Percentiles rank a stretch among this genome's conserved stretches.
Evolutionary conservation across 2,329 filamentous ascomycete genomes (phyloP).

Genomic region (Fonsecaea multimorphosa): DNA sequence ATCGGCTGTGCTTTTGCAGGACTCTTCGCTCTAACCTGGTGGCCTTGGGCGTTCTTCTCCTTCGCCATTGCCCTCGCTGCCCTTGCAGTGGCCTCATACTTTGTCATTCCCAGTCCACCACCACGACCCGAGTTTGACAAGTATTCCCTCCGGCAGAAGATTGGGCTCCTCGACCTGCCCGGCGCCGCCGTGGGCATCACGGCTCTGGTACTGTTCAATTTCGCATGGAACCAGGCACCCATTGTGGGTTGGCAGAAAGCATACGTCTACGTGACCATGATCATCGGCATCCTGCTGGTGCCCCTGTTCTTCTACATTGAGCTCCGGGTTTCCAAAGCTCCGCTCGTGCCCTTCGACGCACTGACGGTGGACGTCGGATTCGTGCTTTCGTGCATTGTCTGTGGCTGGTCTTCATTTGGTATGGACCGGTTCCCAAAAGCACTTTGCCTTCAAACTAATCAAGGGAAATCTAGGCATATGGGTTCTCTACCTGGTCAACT

Average conservation of each 20-base stretch:
- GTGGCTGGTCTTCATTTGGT: conserved; percentile 62
- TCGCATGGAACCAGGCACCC: conserved; percentile 71
- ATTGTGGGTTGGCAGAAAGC: conserved; percentile 64
- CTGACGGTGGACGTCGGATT: conserved; percentile 59
- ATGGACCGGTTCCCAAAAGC: conserved; percentile 48
- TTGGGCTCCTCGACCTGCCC: conserved; percentile 50
- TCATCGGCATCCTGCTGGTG: conserved; percentile 63
- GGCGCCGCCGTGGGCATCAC: conserved; percentile 58
- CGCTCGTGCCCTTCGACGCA: conserved; percentile 64
- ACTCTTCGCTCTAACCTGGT: conserved; percentile 55
- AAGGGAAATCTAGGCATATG: conserved; percentile 54
- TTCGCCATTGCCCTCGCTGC: conserved; percentile 49
- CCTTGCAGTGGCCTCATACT: conserved; percentile 46
- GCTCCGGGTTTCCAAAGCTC: conserved; percentile 51
- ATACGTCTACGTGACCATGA: conserved; percentile 63
- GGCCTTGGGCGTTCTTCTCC: conserved; percentile 60
- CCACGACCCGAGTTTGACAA: conserved; percentile 26
- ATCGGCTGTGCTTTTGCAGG: conserved; percentile 49
- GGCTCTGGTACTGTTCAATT: conserved; percentile 67
- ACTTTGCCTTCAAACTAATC: conserved; percentile 45
- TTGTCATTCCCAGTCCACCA: conserved; percentile 46
- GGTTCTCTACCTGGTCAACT: conserved; percentile 43
- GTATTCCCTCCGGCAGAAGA: conserved; percentile 37
- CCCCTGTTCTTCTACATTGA: conserved; percentile 63
- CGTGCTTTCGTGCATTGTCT: conserved; percentile 61